Evolutionary conservation across 2,329 filamentous ascomycete genomes (phyloP), one percentile per base, ranked within the genome.

Genomic region (Stylonectria norvegica): DNA sequence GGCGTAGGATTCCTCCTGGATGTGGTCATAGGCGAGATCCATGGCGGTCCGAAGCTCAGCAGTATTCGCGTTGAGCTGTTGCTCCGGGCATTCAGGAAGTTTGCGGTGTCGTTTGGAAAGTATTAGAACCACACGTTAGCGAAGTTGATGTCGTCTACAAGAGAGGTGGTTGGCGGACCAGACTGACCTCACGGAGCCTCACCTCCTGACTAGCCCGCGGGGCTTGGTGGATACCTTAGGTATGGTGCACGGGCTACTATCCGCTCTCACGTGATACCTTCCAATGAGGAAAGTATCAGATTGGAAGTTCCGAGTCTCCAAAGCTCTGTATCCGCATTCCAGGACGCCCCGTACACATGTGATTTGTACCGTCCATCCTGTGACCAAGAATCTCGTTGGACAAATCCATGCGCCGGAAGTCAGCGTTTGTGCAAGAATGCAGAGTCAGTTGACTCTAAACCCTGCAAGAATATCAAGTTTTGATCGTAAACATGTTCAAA

Each of bases 1-100:
- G 27, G 78, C 73, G 47, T 87, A 76, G 36, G 81, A 78, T 63
- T 93, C 84, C 70, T 95, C 89, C 62, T 89, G 83, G 58, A 97
- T 95, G 66, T 95, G 89, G 61, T 98, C 93, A 76, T 97, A 98
- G 31, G 90, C 90, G 60, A 94, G 76, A 78, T 98, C 93, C 93
- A 98, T 97, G 50, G 50, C 38, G 47, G 22, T 12, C 22, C 8
- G 12, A 25, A 8, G 12, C 22, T 25, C 22, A 7, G 22, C 8
- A 12, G 22, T 12, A 7, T 8, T 10, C 9, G 8, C 32, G 8
- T 36, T 18, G 12, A 15, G 8, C 34, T 22, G 23, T 17, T n/a
- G 22, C 22, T 14, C 17, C 27, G 36, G 10, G 12, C 16, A 7
- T n/a, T 22, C 10, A 17, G 25, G 17, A 20, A 17, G 4, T 42